These are phyloP conservation scores for Geotrichum carabidarum DNA, from an alignment of 1,139 yeast species.

Conservation along the genomic window DNA sequence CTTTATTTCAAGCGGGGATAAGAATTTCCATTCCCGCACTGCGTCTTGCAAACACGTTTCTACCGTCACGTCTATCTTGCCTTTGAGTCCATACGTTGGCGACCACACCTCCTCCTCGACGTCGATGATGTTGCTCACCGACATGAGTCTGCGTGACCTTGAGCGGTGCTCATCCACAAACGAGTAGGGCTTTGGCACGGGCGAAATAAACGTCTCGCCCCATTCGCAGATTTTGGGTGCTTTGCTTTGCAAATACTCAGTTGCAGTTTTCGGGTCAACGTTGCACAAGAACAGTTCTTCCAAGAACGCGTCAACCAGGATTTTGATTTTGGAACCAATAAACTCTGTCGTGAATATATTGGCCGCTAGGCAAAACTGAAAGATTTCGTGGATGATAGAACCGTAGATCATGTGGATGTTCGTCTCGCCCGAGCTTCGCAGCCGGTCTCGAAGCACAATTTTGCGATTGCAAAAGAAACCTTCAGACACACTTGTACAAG, in stretches of 20 bases:
- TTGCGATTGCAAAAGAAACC: constrained; percentile 69
- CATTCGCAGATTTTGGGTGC: constrained; percentile 59
- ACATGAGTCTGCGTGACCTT: constrained; percentile 23
- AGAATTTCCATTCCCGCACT: constrained; percentile 28
- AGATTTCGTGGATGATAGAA: constrained; percentile 67
- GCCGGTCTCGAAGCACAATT: constrained; percentile 55
- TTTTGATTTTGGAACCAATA: constrained; percentile 46
- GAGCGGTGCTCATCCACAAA: constrained; percentile 29
- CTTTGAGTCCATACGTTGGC: constrained; percentile 85
- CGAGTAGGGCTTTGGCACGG: constrained; percentile 27
- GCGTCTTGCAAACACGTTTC: constrained; percentile 42
- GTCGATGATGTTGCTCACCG: constrained; percentile 64
- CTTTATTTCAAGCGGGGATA: constrained; percentile 83
- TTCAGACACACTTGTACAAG: constrained; percentile 79
- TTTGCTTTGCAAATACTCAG: constrained; percentile 47
- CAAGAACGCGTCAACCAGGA: constrained; percentile 39
- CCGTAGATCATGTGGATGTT: constrained; percentile 65
- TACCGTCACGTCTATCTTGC: constrained; percentile 82
- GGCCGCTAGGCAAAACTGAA: constrained; percentile 59
- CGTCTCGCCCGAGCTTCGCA: constrained; percentile 52
- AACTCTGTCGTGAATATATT: constrained; percentile 43
- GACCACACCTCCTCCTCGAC: constrained; percentile 91
- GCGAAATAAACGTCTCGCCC: constrained; percentile 47
- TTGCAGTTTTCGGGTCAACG: constrained; percentile 46
- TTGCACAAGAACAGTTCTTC: constrained; percentile 57